Evolutionary conservation across 495 filamentous ascomycete genomes (phyloP).

Genomic region (Penicillium atrosanguineum): DNA sequence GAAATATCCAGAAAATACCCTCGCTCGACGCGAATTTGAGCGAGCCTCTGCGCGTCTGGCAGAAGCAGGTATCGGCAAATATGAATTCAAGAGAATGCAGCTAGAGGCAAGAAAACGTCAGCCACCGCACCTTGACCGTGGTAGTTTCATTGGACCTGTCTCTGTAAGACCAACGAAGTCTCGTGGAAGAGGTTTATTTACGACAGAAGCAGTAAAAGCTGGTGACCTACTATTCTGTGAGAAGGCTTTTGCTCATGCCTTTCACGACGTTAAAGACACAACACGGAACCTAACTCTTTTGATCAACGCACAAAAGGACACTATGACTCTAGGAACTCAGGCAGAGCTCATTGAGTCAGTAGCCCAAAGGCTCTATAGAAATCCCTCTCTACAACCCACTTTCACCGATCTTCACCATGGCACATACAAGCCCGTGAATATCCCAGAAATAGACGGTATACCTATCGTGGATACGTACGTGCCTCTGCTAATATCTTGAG

Average conservation of each 20-base stretch:
- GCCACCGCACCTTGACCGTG: conserved; percentile 43
- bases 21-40: conserved; percentile 7
- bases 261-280: conserved; percentile 3
- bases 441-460: conserved; percentile 38
- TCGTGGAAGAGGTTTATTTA: conserved; percentile 47
- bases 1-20: conserved; percentile 27
- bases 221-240: conserved; percentile 56
- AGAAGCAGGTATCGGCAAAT: conserved; percentile 32
- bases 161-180: conserved; percentile 18
- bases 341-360: conserved; percentile 37
- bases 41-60: conserved; percentile 19
- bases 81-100: conserved; percentile 44
- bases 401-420: conserved; percentile 48
- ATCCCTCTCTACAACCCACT: conserved; percentile 40
- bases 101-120: conserved; percentile 27
- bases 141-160: conserved; percentile 39
- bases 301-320: conserved; percentile 31
- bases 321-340: conserved; percentile 27
- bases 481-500: not conserved
- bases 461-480: conserved; percentile 52
- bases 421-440: conserved; percentile 26
- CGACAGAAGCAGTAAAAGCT: conserved; percentile 43
- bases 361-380: conserved; percentile 47
- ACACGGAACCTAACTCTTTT: conserved; percentile 21
- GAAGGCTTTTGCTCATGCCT: conserved; percentile 50